phyloP scores from a whole-genome alignment of 73 alveolate genomes.

The Effrenium voratum region DNA sequence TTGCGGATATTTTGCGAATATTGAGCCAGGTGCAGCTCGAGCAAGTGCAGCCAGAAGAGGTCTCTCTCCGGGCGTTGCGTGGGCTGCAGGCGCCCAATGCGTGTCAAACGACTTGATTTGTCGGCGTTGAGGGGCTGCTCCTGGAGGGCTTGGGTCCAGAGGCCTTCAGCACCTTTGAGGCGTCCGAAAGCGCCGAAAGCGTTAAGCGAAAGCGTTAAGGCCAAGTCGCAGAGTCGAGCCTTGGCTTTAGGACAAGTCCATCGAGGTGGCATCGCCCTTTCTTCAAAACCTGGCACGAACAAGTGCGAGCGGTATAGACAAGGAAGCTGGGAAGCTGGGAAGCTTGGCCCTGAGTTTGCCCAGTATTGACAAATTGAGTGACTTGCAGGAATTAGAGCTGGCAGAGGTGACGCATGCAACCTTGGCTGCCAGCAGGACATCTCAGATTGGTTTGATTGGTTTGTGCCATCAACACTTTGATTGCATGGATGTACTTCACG shows the following conservation, averaged over 20 bases:
- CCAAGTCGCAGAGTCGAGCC: no score
- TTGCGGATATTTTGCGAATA: no score
- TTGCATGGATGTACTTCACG: neutral
- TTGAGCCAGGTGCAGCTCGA: constrained; percentile 30
- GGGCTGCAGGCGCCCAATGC: constrained; percentile 45
- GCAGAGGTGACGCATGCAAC: neutral
- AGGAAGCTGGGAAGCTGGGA: neutral
- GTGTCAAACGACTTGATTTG: neutral
- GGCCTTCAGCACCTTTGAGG: neutral
- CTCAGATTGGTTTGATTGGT: neutral
- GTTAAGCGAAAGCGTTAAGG: neutral
- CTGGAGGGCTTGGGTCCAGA: constrained; percentile 67
- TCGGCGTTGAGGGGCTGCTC: constrained; percentile 37
- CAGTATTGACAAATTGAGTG: neutral
- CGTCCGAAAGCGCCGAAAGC: neutral
- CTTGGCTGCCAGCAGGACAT: neutral
- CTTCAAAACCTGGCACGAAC: constrained; percentile 42
- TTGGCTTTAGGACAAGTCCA: neutral
- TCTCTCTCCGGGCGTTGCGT: constrained; percentile 1
- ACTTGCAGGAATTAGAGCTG: neutral
- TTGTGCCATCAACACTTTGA: no score
- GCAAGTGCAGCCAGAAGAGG: neutral
- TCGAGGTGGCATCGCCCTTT: constrained; percentile 60
- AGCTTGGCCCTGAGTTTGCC: neutral
- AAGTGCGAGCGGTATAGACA: constrained; percentile 33